Percentiles rank a stretch among this genome's conserved stretches.
Conservation (phyloP, 1,284 basidiomycete genomes). For the Pterula multifida region DNA sequence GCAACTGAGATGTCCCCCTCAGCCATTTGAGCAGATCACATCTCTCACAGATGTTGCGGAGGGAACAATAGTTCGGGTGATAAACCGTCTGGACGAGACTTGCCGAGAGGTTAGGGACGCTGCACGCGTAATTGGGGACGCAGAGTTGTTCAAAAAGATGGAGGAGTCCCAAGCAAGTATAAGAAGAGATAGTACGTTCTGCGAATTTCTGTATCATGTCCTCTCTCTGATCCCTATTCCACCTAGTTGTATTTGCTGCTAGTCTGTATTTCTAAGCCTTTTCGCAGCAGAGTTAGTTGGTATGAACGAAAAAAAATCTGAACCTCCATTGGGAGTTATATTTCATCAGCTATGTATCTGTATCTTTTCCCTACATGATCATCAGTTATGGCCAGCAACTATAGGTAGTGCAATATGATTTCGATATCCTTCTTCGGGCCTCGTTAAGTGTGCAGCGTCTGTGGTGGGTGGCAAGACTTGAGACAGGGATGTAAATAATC, state of each 20-base stretch:
- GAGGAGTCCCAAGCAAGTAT: slow-evolving; percentile 90
- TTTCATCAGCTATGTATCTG: too few relatives aligned
- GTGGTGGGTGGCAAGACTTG: too few relatives aligned
- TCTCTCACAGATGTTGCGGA: slow-evolving; percentile 90
- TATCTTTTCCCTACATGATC: too few relatives aligned
- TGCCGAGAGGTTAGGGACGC: slow-evolving; percentile 96
- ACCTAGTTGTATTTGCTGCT: slow-evolving; percentile 71
- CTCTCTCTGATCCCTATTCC: slow-evolving; percentile 7
- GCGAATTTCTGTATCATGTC: background rate
- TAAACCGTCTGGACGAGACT: slow-evolving; percentile 93
- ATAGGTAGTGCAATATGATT: too few relatives aligned
- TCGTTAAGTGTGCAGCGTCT: too few relatives aligned
- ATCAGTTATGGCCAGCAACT: too few relatives aligned
- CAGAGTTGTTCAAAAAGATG: slow-evolving; percentile 95
- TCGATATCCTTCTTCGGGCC: too few relatives aligned
- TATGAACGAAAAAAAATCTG: too few relatives aligned
- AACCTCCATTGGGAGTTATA: too few relatives aligned
- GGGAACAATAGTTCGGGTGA: slow-evolving; percentile 93
- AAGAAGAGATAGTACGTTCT: slow-evolving; percentile 79
- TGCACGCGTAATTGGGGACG: slow-evolving; percentile 94
- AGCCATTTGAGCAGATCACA: slow-evolving; percentile 96
- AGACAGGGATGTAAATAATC: too few relatives aligned
- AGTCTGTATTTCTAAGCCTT: slow-evolving; percentile 85
- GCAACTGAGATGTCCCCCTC: slow-evolving; percentile 7
- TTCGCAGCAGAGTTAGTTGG: too few relatives aligned